phyloP scores from a whole-genome alignment of 345 rosid species.

The Eucalyptus microcorys region DNA sequence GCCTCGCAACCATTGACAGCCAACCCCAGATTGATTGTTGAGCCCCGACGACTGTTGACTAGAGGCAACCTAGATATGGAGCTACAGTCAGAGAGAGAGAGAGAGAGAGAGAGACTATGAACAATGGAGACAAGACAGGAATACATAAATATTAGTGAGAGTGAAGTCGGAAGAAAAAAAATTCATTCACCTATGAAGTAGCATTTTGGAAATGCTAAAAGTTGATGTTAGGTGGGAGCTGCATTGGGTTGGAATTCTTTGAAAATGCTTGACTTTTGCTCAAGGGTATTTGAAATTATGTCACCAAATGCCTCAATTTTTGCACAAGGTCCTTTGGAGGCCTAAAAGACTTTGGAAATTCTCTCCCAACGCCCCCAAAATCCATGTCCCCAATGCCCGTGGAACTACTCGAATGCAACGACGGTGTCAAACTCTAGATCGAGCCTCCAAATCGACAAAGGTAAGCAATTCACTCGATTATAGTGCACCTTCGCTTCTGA shows the following conservation, averaged over 20 bases:
- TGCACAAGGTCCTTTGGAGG: background rate
- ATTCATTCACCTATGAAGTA: background rate
- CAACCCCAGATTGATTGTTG: background rate
- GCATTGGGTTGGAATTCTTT: background rate
- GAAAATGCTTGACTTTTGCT: background rate
- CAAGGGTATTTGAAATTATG: background rate
- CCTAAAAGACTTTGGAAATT: background rate
- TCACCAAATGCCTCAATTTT: background rate
- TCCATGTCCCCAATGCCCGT: background rate
- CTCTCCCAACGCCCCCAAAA: background rate
- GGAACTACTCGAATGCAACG: background rate
- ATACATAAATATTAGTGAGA: background rate
- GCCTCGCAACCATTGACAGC: background rate
- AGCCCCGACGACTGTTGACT: background rate
- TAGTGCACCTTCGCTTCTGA: background rate
- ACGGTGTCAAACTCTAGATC: background rate
- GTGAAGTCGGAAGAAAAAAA: background rate
- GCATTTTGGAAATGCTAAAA: background rate
- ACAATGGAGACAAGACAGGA: background rate
- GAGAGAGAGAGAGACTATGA: background rate
- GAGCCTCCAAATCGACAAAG: background rate
- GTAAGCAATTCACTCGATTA: background rate
- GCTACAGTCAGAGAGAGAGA: background rate
- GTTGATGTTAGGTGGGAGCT: background rate
- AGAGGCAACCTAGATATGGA: background rate